Evolutionary conservation across 495 filamentous ascomycete genomes (phyloP), one percentile per base, ranked within the genome.

Genomic region (Penicillium lagena): DNA sequence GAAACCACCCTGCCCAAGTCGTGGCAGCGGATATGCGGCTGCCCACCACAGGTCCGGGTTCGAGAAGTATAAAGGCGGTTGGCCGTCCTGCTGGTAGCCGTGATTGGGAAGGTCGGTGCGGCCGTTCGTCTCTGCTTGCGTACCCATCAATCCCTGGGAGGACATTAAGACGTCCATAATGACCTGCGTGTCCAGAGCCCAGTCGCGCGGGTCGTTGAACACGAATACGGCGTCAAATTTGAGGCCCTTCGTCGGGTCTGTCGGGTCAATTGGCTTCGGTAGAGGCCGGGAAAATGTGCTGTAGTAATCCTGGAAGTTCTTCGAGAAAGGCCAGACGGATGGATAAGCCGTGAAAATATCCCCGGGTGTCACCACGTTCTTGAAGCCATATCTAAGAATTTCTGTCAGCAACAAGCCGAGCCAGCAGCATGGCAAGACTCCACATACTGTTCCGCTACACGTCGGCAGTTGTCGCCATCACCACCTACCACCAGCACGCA

Each of bases 1-100:
- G 72, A 97, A 99, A 0, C 83, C 90, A 35, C 93, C 94, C 66
- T 97, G 94, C 7, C 93, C 93, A 17, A 97, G 78, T 14, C 93
- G 83, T 7, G 91, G 89, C n/a, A 90, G 77, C 43, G 80, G 86
- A 62, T 91, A 89, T 13, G 67, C 71, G 0, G 89, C 82, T 28
- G 87, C 83, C 90, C 90, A 99, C 60, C 86, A 75, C 13, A 97
- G 68, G 65, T 99, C 93, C 1, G 87, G 84, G 62, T 97, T 97
- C 4, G 78, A 83, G 70, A 95, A 95, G 68, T 82, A 96, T 1
- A 97, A 64, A 22, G 69, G 72, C 0, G 93, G 86, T 62, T 95
- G 93, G 4, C 76, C 77, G 59, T 93, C 85, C 52, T 80, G 75
- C 53, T 86, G 84, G 72, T 80, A 93, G 22, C 83, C 87, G 37